Base-by-base conservation (phyloP, 225 moss, liverwort and hornwort species). In the Thuidium tamariscinum region DNA sequence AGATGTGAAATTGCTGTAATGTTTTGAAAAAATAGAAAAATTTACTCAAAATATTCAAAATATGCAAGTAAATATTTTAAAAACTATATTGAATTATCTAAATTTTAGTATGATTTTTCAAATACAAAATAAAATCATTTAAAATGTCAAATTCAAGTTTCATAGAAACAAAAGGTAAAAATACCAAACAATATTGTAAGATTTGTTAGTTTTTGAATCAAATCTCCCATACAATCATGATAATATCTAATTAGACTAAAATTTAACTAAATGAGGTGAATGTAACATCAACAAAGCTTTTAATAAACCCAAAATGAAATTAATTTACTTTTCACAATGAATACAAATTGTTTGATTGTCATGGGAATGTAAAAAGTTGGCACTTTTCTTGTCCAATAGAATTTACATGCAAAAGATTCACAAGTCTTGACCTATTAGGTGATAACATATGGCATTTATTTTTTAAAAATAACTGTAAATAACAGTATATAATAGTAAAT, bases 81-180 rank as follows among this genome's bases (percentile, higher is more conserved):
- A 36, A 65, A 6, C 2, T 36, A 11, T 36, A 36, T 11, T n/a
- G n/a, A 36, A 20, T 20, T 36, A 11, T 3, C 2, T 65, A 11
- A 6, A 66, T 66, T 66, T 11, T 66, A 11, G 5, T 66, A 66
- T 5, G 10, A 5, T 18, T 30, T 34, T 2, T n/a, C 5, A 65
- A 65, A 19, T 65, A 65, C 19, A 19, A 19, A 65, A 18, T 3
- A 30, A n/a, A n/a, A 18, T 10, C 10, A 18, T 64, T 65, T 65
- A 19, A 15, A 66, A 65, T 19, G 18, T 65, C 36, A 20, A 65
- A 65, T 6, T 1, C 36, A 20, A 20, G 10, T 36, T 36, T 36
- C 20, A 36, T 20, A 5, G 6, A 6, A 1, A 5, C 5, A 19
- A n/a, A n/a, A n/a, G n/a, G 4, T n/a, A n/a, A 10, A 3, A n/a